A percentile compares a stretch with the other conserved stretches of the same genome.
Conservation (phyloP, 306 rosid species). For the Prunus fruticosa region DNA sequence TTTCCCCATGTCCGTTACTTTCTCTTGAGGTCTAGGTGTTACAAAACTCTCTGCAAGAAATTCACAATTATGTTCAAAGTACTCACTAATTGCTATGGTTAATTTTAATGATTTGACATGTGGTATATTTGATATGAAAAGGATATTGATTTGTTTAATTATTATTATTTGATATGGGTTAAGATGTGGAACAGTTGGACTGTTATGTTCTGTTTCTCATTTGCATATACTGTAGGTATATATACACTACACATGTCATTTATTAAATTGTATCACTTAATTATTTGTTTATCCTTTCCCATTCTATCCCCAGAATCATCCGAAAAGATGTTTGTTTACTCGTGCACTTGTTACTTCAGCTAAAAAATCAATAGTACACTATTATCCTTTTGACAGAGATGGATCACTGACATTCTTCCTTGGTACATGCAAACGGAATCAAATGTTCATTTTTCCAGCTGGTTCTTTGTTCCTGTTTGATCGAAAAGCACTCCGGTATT, state of each 20-base stretch:
- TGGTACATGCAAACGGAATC: slow-evolving; percentile 2
- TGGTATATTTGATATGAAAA: background rate
- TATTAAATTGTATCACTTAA: background rate
- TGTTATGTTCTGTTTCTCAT: background rate
- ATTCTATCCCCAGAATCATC: background rate
- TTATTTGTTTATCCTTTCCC: background rate
- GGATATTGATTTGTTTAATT: background rate
- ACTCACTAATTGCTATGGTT: background rate
- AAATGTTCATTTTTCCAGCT: slow-evolving; percentile 36
- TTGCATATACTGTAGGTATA: background rate
- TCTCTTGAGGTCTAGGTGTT: background rate
- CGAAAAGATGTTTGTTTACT: background rate
- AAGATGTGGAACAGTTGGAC: background rate
- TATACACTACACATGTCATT: background rate
- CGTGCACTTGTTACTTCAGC: background rate
- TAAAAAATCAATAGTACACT: background rate
- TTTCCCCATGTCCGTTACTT: background rate
- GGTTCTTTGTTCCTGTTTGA: slow-evolving; percentile 75
- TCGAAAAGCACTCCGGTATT: slow-evolving; percentile 63
- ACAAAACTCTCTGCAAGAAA: background rate
- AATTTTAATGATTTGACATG: background rate
- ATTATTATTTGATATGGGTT: background rate
- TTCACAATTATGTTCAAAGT: background rate
- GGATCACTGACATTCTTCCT: background rate
- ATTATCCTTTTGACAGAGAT: background rate